phyloP scores from a whole-genome alignment of 495 filamentous ascomycete genomes.

The Penicillium alfredii region DNA sequence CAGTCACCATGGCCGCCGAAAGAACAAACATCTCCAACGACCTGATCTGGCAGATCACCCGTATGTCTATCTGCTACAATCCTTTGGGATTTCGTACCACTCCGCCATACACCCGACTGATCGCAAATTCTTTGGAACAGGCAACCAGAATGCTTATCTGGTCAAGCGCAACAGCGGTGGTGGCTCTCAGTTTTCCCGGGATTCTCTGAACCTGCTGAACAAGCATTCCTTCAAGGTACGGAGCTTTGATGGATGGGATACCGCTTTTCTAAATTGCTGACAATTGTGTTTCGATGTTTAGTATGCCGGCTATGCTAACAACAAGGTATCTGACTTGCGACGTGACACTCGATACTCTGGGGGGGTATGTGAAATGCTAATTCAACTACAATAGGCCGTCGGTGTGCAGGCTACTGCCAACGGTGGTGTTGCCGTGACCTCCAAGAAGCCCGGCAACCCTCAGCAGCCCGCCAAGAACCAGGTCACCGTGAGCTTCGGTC shows the following conservation, averaged over 20 bases:
- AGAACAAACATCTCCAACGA: slow-evolving; percentile 71
- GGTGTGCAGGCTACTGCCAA: slow-evolving; percentile 63
- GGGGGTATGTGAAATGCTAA: no score
- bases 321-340: slow-evolving; percentile 63
- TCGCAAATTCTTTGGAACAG: slow-evolving; percentile 42
- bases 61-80: no score
- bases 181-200: slow-evolving; percentile 82
- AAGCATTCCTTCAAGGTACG: slow-evolving; percentile 83
- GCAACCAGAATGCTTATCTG: slow-evolving; percentile 74
- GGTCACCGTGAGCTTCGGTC: slow-evolving; percentile 58
- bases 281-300: slow-evolving; percentile 25
- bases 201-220: slow-evolving; percentile 88
- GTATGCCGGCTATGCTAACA: slow-evolving; percentile 87
- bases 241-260: background rate
- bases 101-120: no score
- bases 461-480: slow-evolving; percentile 61
- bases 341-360: no score
- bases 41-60: slow-evolving; percentile 84
- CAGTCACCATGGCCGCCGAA: slow-evolving; percentile 40
- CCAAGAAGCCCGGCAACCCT: slow-evolving; percentile 69
- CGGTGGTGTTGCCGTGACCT: slow-evolving; percentile 66
- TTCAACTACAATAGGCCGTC: slow-evolving; percentile 56
- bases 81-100: no score
- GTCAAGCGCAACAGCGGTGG: slow-evolving; percentile 77
- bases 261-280: background rate